Evolutionary conservation across 1,284 basidiomycete genomes (phyloP).

Genomic region (Megacollybia platyphylla): DNA sequence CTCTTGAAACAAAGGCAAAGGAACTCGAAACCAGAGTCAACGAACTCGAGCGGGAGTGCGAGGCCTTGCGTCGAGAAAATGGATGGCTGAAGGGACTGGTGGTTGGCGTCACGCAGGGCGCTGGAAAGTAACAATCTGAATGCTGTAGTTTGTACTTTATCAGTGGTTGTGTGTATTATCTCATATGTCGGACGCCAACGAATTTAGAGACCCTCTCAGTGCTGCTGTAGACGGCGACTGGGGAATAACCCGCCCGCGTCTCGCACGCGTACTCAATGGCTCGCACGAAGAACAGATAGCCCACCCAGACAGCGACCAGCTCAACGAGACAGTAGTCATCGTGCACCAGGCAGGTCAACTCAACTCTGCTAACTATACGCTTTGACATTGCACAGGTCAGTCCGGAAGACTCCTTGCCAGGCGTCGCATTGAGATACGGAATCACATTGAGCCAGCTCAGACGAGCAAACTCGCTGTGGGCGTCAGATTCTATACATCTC

Average conservation of each 20-base stretch:
- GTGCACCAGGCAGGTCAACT: conserved; percentile 34
- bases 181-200: too few species aligned
- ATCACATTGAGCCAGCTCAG: conserved; percentile 75
- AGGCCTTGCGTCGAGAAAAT: conserved; percentile 85
- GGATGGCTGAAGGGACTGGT: conserved; percentile 91
- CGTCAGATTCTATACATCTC: conserved; percentile 80
- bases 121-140: too few species aligned
- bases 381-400: conserved; percentile 35
- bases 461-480: conserved; percentile 81
- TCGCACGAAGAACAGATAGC: conserved; percentile 16
- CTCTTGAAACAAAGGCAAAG: conserved; percentile 81
- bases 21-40: conserved; percentile 79
- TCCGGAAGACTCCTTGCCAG: conserved; percentile 67
- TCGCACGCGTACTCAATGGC: conserved; percentile 25
- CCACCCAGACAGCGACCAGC: conserved; percentile 9
- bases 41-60: conserved; percentile 85
- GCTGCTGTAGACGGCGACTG: not conserved
- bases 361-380: conserved; percentile 1
- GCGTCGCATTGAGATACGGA: conserved; percentile 80
- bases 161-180: too few species aligned
- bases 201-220: too few species aligned
- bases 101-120: conserved; percentile 77
- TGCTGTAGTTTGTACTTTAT: too few species aligned
- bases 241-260: conserved; percentile 25
- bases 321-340: conserved; percentile 34